Evolutionary conservation across 371 early-diverging fungal genomes (phyloP), one percentile per base, ranked within the genome.

Genomic region (Blakeslea trispora): DNA sequence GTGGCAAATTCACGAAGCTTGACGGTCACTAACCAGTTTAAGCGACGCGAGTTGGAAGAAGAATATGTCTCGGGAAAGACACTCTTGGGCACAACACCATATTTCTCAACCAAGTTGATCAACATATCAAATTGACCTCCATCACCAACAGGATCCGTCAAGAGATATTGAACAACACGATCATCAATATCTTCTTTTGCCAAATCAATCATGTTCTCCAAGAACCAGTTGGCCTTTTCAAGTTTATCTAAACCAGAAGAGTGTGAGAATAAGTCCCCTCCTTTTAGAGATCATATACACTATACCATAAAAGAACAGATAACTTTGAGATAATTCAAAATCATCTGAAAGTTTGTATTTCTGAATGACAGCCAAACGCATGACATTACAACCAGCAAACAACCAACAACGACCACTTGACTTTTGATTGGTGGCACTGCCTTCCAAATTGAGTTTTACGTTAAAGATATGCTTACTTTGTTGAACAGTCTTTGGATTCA

Each of bases 61-160:
- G 88, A 77, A 61, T 63, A 78, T 6, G 82, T 84, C 66, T 92
- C 92, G 3, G 92, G 91, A 56, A 79, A 91, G 7, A 76, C 78
- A 1, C 77, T 68, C 59, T 91, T 91, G 42, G 92, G 91, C 9
- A 89, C 89, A 7, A 90, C 77, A 46, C 91, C 91, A 56, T 91
- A 90, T 42, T 90, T 89, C 47, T 88, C 79, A 17, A 92, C 81
- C 19, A 92, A 62, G 40, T 82, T 84, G 54, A 91, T 77, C 55
- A 91, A 82, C 91, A 92, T 91, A 57, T 90, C 89, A 85, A 87
- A 92, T 69, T 91, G 92, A 5, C 90, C 91, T 43, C 74, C 72
- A 59, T 75, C 72, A 31, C 71, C 72, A 22, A 91, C 78, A 19
- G 91, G 91, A 21, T 70, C 73, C 43, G 74, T 69, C 48, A 91